phyloP scores from a whole-genome alignment of 176 grass and related monocot genomes.

The Triticum turgidum region DNA sequence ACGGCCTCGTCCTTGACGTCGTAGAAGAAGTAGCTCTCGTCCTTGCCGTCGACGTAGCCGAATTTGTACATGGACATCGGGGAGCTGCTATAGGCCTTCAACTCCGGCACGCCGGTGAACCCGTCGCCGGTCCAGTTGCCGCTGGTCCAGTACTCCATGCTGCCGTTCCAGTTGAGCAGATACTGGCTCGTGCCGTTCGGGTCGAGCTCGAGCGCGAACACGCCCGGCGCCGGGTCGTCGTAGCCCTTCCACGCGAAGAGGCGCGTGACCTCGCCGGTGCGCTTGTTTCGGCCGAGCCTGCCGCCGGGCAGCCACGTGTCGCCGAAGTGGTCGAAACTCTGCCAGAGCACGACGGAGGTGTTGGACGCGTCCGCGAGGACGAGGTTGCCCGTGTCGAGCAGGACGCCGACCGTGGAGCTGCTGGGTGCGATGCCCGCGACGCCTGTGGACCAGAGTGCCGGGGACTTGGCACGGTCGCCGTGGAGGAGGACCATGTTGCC shows the following conservation, averaged over 20 bases:
- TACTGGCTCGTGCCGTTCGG: slow-evolving; percentile 51
- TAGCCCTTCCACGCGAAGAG: slow-evolving; percentile 43
- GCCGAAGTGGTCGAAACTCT: slow-evolving; percentile 66
- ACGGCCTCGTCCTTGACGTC: slow-evolving; percentile 35
- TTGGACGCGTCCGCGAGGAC: slow-evolving; percentile 47
- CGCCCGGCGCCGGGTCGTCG: slow-evolving; percentile 33
- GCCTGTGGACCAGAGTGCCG: slow-evolving; percentile 48
- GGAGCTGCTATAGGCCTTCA: not conserved
- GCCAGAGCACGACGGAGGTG: slow-evolving; percentile 47
- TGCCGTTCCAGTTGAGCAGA: slow-evolving; percentile 43
- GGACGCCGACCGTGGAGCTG: slow-evolving; percentile 31
- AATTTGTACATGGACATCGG: slow-evolving; percentile 34
- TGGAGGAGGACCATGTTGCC: slow-evolving; percentile 51
- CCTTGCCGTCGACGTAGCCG: slow-evolving; percentile 28
- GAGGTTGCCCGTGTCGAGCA: slow-evolving; percentile 63
- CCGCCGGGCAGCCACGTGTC: slow-evolving; percentile 64
- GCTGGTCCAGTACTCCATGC: slow-evolving; percentile 49
- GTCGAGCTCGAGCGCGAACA: slow-evolving; percentile 54
- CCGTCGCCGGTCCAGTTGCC: slow-evolving; percentile 48
- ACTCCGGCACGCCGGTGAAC: slow-evolving; percentile 56
- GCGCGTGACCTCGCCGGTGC: slow-evolving; percentile 23
- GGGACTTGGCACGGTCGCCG: not conserved
- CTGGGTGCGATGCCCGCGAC: not conserved
- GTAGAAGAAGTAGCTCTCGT: slow-evolving; percentile 56
- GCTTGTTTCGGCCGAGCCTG: slow-evolving; percentile 53